phyloP scores from a whole-genome alignment of 768 basidiomycete species.

The Serpula lacrymans region DNA sequence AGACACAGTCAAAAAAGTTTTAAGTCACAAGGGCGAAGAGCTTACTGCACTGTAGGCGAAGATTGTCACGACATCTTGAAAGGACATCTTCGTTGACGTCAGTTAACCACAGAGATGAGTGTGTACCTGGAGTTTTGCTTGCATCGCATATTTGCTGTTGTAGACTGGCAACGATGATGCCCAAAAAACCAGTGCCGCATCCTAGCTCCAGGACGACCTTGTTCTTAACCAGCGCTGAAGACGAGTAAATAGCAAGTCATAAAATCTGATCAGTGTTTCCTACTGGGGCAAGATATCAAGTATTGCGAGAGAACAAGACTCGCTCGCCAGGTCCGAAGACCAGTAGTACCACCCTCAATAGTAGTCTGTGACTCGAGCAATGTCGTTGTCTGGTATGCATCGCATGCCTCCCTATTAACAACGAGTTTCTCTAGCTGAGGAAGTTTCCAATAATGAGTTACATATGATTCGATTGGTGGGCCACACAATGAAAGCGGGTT shows the following conservation, averaged over 20 bases:
- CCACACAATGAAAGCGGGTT: constrained; percentile 8
- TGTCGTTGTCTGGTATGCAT: constrained; percentile 49
- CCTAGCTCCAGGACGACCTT: constrained; percentile 69
- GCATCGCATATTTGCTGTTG: constrained; percentile 36
- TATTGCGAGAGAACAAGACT: constrained; percentile 64
- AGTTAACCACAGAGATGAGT: constrained; percentile 42
- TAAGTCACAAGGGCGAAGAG: constrained; percentile 6
- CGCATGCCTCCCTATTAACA: constrained; percentile 3
- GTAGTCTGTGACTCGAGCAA: constrained; percentile 70
- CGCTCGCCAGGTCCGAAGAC: constrained; percentile 76
- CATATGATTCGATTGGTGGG: constrained; percentile 43
- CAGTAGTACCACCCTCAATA: constrained; percentile 76
- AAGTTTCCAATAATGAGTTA: constrained; percentile 62
- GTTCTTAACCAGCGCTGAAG: constrained; percentile 38
- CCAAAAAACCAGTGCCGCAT: constrained; percentile 74
- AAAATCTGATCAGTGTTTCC: constrained; percentile 4
- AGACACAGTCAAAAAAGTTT: too few species aligned
- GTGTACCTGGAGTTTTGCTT: neutral
- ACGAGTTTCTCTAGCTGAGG: neutral
- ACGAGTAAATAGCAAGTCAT: neutral
- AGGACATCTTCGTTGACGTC: constrained; percentile 68
- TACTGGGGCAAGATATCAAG: constrained; percentile 56
- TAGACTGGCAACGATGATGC: constrained; percentile 54
- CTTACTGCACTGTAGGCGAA: constrained; percentile 68
- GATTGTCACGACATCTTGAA: constrained; percentile 54